Conservation (phyloP, 2,329 filamentous ascomycete genomes). For the Aspergillus sp. region DNA sequence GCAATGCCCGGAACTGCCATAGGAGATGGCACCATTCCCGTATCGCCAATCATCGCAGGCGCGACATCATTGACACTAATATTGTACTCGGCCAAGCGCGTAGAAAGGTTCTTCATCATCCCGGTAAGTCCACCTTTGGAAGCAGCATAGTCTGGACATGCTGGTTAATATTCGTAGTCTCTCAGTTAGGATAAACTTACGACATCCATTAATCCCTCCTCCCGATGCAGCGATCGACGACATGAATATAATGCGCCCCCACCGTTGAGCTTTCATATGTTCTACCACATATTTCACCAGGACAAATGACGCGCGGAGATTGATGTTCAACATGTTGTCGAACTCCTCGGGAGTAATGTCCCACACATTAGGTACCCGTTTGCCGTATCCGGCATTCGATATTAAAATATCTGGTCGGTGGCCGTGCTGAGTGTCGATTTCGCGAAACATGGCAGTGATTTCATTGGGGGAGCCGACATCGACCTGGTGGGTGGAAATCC, state of each 20-base stretch:
- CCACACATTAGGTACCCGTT: constrained; percentile 55
- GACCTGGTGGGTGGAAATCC: constrained; percentile 57
- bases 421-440: constrained; percentile 55
- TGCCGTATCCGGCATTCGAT: constrained; percentile 66
- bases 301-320: constrained; percentile 63
- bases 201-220: constrained; percentile 63
- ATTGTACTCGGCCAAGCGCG: constrained; percentile 58
- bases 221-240: constrained; percentile 64
- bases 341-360: constrained; percentile 66
- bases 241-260: constrained; percentile 66
- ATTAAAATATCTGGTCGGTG: constrained; percentile 63
- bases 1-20: constrained; percentile 61
- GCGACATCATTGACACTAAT: constrained; percentile 68
- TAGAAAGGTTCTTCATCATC: constrained; percentile 65
- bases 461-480: constrained; percentile 58
- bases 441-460: constrained; percentile 55
- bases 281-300: constrained; percentile 61
- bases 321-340: constrained; percentile 62
- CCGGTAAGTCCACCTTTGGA: constrained; percentile 63
- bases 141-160: constrained; percentile 51
- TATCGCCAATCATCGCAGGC: constrained; percentile 67
- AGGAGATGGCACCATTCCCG: constrained; percentile 62
- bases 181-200: constrained; percentile 27
- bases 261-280: constrained; percentile 59
- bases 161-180: neutral